These are phyloP conservation scores for Myxozyma neotropica DNA, from an alignment of 805 yeast species.

Conservation along the genomic window DNA sequence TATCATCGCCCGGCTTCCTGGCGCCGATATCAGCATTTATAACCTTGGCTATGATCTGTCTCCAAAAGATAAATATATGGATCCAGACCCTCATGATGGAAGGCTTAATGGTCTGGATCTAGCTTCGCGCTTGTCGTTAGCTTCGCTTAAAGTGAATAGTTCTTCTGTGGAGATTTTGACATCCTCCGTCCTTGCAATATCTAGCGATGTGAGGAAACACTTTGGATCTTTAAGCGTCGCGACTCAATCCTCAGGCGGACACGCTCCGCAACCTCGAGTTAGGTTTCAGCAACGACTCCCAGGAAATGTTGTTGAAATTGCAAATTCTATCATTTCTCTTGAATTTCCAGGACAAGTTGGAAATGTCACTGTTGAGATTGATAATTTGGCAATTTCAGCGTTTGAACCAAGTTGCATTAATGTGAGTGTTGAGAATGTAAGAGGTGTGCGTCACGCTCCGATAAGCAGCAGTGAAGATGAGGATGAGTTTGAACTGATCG, in stretches of 20 bases:
- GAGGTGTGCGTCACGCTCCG: conserved; percentile 2
- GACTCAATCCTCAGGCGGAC: not conserved
- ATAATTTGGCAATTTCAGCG: conserved; percentile 1
- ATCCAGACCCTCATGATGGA: conserved; percentile 1
- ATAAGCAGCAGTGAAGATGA: conserved; percentile 4
- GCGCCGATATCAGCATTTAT: conserved; percentile 3
- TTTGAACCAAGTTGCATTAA: conserved; percentile 2
- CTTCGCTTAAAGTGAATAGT: conserved; percentile 10
- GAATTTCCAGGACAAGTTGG: conserved; percentile 14
- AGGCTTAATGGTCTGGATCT: not conserved
- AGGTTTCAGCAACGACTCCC: conserved; percentile 3
- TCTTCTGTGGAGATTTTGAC: conserved; percentile 1
- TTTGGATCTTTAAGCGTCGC: not conserved
- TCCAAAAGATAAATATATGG: conserved; percentile 1
- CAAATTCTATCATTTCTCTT: not conserved
- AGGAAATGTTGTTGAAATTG: conserved; percentile 1
- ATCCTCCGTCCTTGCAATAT: not conserved
- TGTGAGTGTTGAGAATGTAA: not conserved
- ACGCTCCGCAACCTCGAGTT: conserved; percentile 5
- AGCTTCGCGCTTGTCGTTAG: not conserved
- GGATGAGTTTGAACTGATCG: conserved; percentile 22
- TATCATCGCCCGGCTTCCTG: conserved; percentile 6
- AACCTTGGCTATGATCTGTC: not conserved
- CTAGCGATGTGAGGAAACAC: conserved; percentile 3
- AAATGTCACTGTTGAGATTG: not conserved